phyloP scores from a whole-genome alignment of 768 basidiomycete species.

The Hygrophorus russula region DNA sequence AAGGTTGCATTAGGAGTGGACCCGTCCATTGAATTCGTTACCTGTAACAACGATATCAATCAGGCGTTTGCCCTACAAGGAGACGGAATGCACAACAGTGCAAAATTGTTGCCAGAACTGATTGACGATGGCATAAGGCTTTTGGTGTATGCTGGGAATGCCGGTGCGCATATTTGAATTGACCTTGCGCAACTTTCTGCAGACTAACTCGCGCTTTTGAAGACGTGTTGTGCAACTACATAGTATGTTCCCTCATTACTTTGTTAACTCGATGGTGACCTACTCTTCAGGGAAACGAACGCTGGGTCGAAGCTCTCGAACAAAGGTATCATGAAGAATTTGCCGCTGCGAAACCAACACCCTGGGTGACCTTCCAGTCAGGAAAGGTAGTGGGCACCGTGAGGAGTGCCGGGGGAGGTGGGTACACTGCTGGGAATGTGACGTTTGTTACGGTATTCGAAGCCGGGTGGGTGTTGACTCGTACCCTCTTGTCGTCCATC shows the following conservation, averaged over 20 bases:
- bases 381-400: slow-evolving; percentile 58
- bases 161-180: slow-evolving; percentile 32
- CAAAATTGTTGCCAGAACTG: slow-evolving; percentile 66
- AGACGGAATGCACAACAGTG: slow-evolving; percentile 79
- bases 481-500: not conserved
- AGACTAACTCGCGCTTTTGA: slow-evolving; percentile 6
- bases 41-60: slow-evolving; percentile 77
- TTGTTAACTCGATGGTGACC: slow-evolving; percentile 2
- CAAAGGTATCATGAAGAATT: slow-evolving; percentile 57
- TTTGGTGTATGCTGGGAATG: slow-evolving; percentile 83
- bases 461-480: slow-evolving; percentile 51
- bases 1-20: slow-evolving; percentile 76
- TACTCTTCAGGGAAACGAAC: slow-evolving; percentile 52
- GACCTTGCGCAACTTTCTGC: not conserved
- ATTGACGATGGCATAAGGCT: slow-evolving; percentile 76
- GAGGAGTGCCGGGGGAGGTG: slow-evolving; percentile 54
- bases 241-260: slow-evolving; percentile 28
- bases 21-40: slow-evolving; percentile 43
- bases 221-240: slow-evolving; percentile 87
- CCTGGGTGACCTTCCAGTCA: slow-evolving; percentile 44
- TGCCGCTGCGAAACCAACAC: slow-evolving; percentile 28
- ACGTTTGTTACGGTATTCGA: slow-evolving; percentile 71
- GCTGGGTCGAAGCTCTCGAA: slow-evolving; percentile 59
- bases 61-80: slow-evolving; percentile 73
- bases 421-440: slow-evolving; percentile 66